Evolutionary conservation across 2,329 filamentous ascomycete species (phyloP).

Genomic region (Hymenoscyphus fructigenus): DNA sequence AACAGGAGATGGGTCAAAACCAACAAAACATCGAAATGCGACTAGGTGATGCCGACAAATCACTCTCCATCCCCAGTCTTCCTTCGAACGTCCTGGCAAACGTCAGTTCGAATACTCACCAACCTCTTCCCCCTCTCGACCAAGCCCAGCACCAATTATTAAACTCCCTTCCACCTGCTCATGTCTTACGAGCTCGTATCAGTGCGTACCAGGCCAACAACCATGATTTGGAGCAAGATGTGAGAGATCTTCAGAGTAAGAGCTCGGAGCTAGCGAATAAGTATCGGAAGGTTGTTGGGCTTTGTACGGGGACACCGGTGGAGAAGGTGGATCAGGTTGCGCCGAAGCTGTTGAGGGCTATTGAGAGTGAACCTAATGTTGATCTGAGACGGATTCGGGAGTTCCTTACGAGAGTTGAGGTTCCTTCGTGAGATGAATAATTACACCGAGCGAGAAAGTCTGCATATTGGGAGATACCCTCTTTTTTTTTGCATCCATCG

Average conservation of each 20-base stretch:
- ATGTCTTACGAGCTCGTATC: constrained; percentile 65
- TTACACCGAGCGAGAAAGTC: neutral
- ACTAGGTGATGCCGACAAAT: constrained; percentile 38
- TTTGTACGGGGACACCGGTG: constrained; percentile 81
- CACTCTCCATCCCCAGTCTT: constrained; percentile 27
- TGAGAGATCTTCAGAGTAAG: constrained; percentile 70
- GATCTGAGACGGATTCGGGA: constrained; percentile 76
- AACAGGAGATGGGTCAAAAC: constrained; percentile 48
- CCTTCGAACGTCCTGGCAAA: constrained; percentile 31
- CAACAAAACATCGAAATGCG: constrained; percentile 54
- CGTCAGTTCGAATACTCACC: constrained; percentile 32
- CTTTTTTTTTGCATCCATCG: constrained; percentile 1
- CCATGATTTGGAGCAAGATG: constrained; percentile 63
- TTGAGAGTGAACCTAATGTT: constrained; percentile 81
- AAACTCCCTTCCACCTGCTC: constrained; percentile 52
- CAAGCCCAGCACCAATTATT: constrained; percentile 43
- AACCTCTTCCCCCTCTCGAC: constrained; percentile 43
- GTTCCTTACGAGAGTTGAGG: constrained; percentile 72
- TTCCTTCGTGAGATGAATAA: constrained; percentile 1
- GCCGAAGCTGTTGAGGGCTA: constrained; percentile 76
- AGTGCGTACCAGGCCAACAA: constrained; percentile 71
- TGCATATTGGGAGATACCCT: neutral
- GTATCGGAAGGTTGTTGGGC: constrained; percentile 81
- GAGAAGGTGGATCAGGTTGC: constrained; percentile 74
- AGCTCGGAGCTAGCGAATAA: constrained; percentile 83